These are phyloP conservation scores for Rhododendron williamsianum DNA, from an alignment of 148 eudicot species.

Conservation along the genomic window DNA sequence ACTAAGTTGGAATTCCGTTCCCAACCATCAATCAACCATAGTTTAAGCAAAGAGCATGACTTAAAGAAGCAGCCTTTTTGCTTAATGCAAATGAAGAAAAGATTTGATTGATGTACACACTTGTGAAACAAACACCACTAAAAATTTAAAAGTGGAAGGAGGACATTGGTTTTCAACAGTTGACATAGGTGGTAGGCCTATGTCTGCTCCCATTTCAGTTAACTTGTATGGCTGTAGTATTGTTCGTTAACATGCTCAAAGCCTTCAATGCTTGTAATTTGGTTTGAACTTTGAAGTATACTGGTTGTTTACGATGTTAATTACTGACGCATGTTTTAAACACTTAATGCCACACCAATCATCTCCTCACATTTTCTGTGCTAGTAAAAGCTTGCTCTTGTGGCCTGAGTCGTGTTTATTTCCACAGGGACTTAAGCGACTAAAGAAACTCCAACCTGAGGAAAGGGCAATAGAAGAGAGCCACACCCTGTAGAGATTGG, in stretches of 20 bases:
- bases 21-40: neutral
- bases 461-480: constrained; percentile 28
- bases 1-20: neutral
- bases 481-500: constrained; percentile 48
- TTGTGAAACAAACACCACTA: neutral
- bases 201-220: neutral
- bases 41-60: neutral
- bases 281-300: neutral
- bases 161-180: neutral
- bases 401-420: constrained; percentile 5
- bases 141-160: neutral
- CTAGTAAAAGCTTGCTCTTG: neutral
- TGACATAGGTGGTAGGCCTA: neutral
- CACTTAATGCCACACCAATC: neutral
- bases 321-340: neutral
- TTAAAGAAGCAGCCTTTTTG: neutral
- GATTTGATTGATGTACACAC: neutral
- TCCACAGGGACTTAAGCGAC: constrained; percentile 56
- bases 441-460: constrained; percentile 51
- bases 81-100: neutral
- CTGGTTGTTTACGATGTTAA: neutral
- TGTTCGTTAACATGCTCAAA: neutral
- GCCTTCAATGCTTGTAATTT: neutral
- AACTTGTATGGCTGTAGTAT: neutral
- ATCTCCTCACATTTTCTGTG: neutral